Evolutionary conservation across 306 rosid genomes (phyloP), one percentile per base, ranked within the genome.

Genomic region (Ormosia emarginata): DNA sequence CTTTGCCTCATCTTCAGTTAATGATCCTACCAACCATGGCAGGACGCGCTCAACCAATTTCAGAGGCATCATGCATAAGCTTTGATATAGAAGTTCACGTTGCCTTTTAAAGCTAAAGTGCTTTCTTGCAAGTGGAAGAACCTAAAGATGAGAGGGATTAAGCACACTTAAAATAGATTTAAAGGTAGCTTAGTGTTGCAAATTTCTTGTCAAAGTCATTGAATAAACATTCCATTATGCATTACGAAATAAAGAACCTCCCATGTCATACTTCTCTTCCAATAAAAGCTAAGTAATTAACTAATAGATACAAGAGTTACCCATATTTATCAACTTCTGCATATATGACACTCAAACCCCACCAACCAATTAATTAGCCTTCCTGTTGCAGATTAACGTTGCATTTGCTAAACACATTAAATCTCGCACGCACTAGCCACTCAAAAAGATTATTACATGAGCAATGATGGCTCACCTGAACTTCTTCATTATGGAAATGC

Each of bases 31-130:
- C 75, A 96, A 90, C 99, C 97, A 93, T 76, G 99, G 99, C 80
- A 93, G 87, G 87, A 93, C 94, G 39, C 97, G 91, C 76, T 96
- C 99, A 74, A 96, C 93, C 86, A 96, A 80, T 89, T 94, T 96
- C 83, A 96, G 82, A 75, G 99, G 97, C 99, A 96, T 96, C 99
- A 91, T 84, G 89, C 97, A 93, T 82, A 96, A 88, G 82, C 98
- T 92, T 86, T 89, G 97, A 86, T 93, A 96, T 81, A 96, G 67
- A 74, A 96, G 90, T 80, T 93, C 98, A 65, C 94, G 89, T 78
- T 96, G 99, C 71, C 71, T 92, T 82, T 87, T 84, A 88, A 89
- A 90, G 91, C 94, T 91, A 74, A 96, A 96, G 86, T 93, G 96
- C 91, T 87, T 91, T 85, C 89, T 91, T 61, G 97, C 97, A 80